Conservation (phyloP, 768 basidiomycete species). For the Mycena haematopus region DNA sequence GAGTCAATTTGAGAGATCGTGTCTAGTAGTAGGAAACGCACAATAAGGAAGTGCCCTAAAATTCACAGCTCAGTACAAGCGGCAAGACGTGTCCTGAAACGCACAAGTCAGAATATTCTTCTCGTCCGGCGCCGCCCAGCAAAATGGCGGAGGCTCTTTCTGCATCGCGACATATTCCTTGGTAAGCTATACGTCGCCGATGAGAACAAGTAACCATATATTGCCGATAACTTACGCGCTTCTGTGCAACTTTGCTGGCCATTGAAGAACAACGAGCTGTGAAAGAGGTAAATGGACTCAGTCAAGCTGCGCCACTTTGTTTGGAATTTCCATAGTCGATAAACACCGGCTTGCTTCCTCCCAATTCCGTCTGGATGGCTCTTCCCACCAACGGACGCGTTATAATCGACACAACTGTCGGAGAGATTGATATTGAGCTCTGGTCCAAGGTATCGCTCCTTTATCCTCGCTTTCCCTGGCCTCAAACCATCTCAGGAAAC, state of each 20-base stretch:
- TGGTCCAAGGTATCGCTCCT: constrained; percentile 78
- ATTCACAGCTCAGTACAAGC: constrained; percentile 2
- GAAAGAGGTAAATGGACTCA: not conserved
- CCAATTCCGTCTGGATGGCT: constrained; percentile 56
- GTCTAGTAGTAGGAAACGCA: constrained; percentile 43
- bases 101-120: constrained; percentile 95
- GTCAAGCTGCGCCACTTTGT: not conserved
- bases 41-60: constrained; percentile 96
- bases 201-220: not conserved
- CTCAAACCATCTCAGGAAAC: constrained; percentile 66
- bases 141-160: constrained; percentile 91
- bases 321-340: not conserved
- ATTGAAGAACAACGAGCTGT: constrained; percentile 49
- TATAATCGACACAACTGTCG: constrained; percentile 86
- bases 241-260: constrained; percentile 88
- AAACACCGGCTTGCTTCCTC: not conserved
- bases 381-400: constrained; percentile 88
- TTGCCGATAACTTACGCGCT: constrained; percentile 60
- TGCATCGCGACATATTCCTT: constrained; percentile 96
- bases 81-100: constrained; percentile 35
- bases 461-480: not conserved
- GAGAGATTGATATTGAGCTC: constrained; percentile 88
- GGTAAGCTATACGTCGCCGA: constrained; percentile 56
- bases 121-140: constrained; percentile 97
- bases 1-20: not conserved